Evolutionary conservation across 495 filamentous ascomycete species (phyloP).

Genomic region (Pseudoneurospora amorphoporcata): DNA sequence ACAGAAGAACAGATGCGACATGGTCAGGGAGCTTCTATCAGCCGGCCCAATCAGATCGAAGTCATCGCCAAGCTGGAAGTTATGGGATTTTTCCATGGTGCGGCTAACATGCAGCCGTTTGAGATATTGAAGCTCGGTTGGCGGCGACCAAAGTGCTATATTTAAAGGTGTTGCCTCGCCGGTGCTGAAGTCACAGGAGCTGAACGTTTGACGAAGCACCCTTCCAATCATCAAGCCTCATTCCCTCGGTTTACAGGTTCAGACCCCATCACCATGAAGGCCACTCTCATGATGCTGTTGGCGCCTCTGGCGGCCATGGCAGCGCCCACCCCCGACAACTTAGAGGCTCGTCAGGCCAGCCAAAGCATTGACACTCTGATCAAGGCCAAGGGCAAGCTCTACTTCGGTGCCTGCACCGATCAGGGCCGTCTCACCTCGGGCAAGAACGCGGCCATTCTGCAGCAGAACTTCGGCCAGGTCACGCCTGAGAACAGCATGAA

Average conservation of each 20-base stretch:
- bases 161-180: background rate
- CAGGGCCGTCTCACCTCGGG: conserved; percentile 39
- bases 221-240: background rate
- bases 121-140: background rate
- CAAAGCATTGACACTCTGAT: conserved; percentile 44
- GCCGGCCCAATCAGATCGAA: background rate
- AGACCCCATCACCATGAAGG: conserved; percentile 27
- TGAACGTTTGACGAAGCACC: background rate
- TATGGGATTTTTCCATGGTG: background rate
- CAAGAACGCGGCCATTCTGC: conserved; percentile 44
- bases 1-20: background rate
- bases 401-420: conserved; percentile 49
- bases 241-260: background rate
- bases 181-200: background rate
- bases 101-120: background rate
- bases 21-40: background rate
- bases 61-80: background rate
- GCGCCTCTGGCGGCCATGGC: conserved; percentile 25
- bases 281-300: conserved; percentile 25
- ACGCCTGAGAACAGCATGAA: conserved; percentile 64
- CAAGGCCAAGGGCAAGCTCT: conserved; percentile 51
- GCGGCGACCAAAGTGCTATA: background rate
- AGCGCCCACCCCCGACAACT: conserved; percentile 21
- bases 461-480: conserved; percentile 50
- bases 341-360: conserved; percentile 28